Base-by-base conservation (phyloP, 192 early-diverging fungal species). In the Coemansia asiatica region DNA sequence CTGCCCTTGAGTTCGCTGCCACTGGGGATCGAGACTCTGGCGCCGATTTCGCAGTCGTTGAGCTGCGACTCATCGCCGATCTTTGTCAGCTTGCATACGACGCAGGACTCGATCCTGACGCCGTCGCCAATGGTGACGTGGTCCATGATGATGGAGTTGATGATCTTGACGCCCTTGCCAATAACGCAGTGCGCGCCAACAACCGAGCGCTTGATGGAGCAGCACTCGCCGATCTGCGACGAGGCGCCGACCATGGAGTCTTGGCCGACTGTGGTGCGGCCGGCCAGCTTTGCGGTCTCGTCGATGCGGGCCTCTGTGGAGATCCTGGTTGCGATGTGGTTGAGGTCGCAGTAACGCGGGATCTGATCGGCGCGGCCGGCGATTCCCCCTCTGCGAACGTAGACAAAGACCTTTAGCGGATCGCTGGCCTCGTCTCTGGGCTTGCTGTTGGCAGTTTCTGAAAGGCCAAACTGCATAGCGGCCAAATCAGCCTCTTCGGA, bases 81-180 rank as follows among this genome's bases (percentile, higher is more conserved):
- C 72, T 90, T 94, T 28, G 89, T 86, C 63, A 91, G 85, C 19
- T 86, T 88, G 75, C 93, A 95, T 8, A 98, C 84, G 50, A 97
- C 84, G 66, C 92, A 94, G 12, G 88, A 88, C 56, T 97, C 94
- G 26, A 98, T 65, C 72, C 90, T 92, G 47, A 89, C 95, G 68
- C 92, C 91, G 66, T 99, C 97, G 59, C 94, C 96, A 61, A 99
- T 86, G 6, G 93, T 87, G 10, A 91, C 89, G 66, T 97, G 86
- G 74, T 99, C 96, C 94, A 97, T 95, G 46, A 99, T 82, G 40
- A 99, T 87, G n/a, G 91, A 96, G 74, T 94, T 95, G 44, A 86
- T 84, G 66, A 99, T 93, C 71, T 98, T 97, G 71, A 96, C 94
- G 60, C 94, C 92, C 73, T 92, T 94, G 25, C 97, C 97, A 83